Evolutionary conservation across 2,329 filamentous ascomycete genomes (phyloP).

Genomic region (Pezicula carpinea): DNA sequence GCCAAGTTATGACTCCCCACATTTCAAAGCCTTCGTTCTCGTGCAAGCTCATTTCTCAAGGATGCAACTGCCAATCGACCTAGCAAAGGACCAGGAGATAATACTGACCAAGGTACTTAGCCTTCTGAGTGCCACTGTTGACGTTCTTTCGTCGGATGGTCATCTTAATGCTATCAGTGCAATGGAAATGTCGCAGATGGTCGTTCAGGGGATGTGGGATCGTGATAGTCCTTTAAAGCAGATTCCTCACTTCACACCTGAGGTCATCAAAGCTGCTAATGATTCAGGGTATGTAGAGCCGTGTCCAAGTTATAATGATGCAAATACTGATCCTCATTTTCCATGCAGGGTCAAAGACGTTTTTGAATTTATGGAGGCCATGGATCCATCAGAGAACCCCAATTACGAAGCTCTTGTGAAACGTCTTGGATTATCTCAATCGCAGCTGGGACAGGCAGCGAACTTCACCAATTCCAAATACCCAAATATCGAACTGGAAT

Average conservation of each 20-base stretch:
- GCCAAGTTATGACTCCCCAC: slow-evolving; percentile 81
- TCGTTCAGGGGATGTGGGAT: slow-evolving; percentile 98
- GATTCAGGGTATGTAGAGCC: slow-evolving; percentile 61
- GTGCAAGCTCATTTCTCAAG: slow-evolving; percentile 96
- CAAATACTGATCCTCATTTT: slow-evolving; percentile 27
- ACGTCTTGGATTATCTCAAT: slow-evolving; percentile 72
- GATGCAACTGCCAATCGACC: slow-evolving; percentile 92
- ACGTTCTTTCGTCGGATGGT: slow-evolving; percentile 92
- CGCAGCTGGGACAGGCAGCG: slow-evolving; percentile 82
- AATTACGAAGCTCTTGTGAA: slow-evolving; percentile 75
- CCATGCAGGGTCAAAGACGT: slow-evolving; percentile 75
- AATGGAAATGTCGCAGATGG: slow-evolving; percentile 99
- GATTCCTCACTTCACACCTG: slow-evolving; percentile 87
- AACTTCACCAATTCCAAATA: slow-evolving; percentile 96
- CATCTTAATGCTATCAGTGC: slow-evolving; percentile 96
- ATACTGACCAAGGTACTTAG: slow-evolving; percentile 81
- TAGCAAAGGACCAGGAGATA: slow-evolving; percentile 91
- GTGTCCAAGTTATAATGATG: neutral
- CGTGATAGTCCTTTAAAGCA: slow-evolving; percentile 95
- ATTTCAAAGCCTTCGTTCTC: slow-evolving; percentile 98
- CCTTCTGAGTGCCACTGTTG: slow-evolving; percentile 85
- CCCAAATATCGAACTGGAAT: slow-evolving; percentile 88
- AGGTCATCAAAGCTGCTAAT: slow-evolving; percentile 77
- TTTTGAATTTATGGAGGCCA: slow-evolving; percentile 97
- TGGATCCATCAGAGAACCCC: slow-evolving; percentile 91